These are phyloP conservation scores for Lachancea fermentati DNA, from an alignment of 805 yeast genomes.

Conservation along the genomic window DNA sequence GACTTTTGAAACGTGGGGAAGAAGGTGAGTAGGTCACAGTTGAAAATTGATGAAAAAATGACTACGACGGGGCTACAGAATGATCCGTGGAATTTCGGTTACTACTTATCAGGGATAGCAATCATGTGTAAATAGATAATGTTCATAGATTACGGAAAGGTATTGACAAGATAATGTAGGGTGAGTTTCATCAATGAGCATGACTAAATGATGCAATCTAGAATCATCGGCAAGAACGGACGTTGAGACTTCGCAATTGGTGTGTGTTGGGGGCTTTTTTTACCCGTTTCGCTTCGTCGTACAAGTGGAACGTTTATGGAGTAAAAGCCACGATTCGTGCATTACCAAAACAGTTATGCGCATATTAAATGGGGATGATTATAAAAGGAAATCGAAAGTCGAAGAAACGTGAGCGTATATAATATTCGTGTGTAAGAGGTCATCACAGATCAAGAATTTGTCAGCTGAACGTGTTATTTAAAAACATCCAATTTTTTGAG, in stretches of 20 bases:
- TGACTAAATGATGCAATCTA: too few relatives aligned
- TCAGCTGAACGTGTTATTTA: not conserved
- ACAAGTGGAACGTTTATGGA: not conserved
- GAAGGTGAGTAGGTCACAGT: not conserved
- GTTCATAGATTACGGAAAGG: too few relatives aligned
- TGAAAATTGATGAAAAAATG: not conserved
- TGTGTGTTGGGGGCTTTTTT: not conserved
- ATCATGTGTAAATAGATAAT: too few relatives aligned
- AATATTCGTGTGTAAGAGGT: not conserved
- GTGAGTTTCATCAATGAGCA: too few relatives aligned
- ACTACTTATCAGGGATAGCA: too few relatives aligned
- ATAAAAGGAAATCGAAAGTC: not conserved
- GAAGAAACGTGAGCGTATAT: not conserved
- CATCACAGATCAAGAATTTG: not conserved
- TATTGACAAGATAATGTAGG: too few relatives aligned
- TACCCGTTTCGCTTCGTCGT: not conserved
- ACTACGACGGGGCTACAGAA: not conserved
- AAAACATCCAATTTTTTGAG: slow-evolving; percentile 1
- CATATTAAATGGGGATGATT: not conserved
- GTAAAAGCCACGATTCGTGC: not conserved
- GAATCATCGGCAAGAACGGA: not conserved
- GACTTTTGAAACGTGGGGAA: not conserved
- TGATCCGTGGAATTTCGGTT: too few relatives aligned
- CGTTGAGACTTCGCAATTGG: not conserved
- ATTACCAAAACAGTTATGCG: not conserved